Base-by-base conservation (phyloP, 768 basidiomycete species). In the Xerocomellus amylosporus region DNA sequence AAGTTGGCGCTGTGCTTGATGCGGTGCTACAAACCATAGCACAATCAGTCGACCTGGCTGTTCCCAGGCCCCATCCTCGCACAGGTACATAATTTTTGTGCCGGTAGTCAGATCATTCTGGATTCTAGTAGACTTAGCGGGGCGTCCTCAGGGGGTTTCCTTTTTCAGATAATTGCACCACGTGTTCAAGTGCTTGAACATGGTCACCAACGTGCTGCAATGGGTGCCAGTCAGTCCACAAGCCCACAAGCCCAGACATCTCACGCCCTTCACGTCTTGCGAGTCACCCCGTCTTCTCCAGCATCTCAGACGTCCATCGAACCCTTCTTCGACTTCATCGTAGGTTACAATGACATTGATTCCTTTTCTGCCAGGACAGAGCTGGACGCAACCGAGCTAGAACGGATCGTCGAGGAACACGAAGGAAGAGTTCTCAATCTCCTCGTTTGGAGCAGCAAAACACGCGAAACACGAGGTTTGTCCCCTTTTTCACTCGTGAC, bases 301-400 rank as follows among this genome's bases (percentile, higher is more conserved):
- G 92, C 96, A 1, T 90, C 90, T 1, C 79, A 86, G 55, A 91
- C 92, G 89, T 66, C 81, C 81, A 77, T 87, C 37, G 85, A 88
- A 67, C 90, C 96, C 4, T 95, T 93, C 74, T 99, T 99, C 64
- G 97, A 98, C 75, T 98, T 97, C 69, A 82, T 99, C 20, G 86
- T 97, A 39, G 97, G 96, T 10, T 88, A 93, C 53, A 71, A 71
- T 40, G 86, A 93, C 66, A 89, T 90, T 8, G 82, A 84, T 58
- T 76, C 79, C 20, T 70, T 71, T 30, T 72, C 77, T 22, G 64
- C 65, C 5, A 76, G 77, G 50, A 79, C 77, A 57, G 76, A 71
- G 44, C 79, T 92, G 46, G 87, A 91, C 60, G 87, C 81, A 12
- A 71, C 81, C 8, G 84, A 85, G 53, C 76, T 94, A 4, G 90